Evolutionary conservation across 139 green algal species (phyloP).

Genomic region (Closterium sp.): DNA sequence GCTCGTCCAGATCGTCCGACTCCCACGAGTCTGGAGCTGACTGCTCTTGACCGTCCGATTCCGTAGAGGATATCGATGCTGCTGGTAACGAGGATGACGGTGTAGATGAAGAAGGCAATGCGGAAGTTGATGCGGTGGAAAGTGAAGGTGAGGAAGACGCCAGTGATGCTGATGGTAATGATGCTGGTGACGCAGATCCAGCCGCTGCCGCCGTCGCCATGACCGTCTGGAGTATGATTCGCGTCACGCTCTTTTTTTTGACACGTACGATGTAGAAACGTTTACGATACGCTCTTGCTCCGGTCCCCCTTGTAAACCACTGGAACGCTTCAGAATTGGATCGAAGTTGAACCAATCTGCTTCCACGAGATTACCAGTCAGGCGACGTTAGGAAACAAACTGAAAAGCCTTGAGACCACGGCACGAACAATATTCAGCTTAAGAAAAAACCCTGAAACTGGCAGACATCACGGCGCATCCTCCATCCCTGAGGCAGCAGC

Average conservation of each 20-base stretch:
- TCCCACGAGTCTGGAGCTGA: slow-evolving; percentile 19
- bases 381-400: neutral
- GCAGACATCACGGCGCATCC: neutral
- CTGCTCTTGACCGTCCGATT: neutral
- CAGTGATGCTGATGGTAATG: neutral
- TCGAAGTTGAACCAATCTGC: neutral
- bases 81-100: neutral
- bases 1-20: slow-evolving; percentile 19
- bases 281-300: neutral
- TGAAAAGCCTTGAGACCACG: neutral
- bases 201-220: neutral
- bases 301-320: neutral
- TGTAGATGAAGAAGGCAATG: neutral
- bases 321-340: neutral
- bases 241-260: too few relatives aligned
- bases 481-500: neutral
- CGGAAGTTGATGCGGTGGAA: neutral
- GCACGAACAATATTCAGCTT: neutral
- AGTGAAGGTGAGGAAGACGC: neutral
- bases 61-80: neutral
- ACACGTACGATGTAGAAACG: too few relatives aligned
- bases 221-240: neutral
- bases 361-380: neutral
- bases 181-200: neutral
- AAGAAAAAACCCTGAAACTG: neutral